Evolutionary conservation across 2,329 filamentous ascomycete species (phyloP).

Genomic region (Penicillium sp.): DNA sequence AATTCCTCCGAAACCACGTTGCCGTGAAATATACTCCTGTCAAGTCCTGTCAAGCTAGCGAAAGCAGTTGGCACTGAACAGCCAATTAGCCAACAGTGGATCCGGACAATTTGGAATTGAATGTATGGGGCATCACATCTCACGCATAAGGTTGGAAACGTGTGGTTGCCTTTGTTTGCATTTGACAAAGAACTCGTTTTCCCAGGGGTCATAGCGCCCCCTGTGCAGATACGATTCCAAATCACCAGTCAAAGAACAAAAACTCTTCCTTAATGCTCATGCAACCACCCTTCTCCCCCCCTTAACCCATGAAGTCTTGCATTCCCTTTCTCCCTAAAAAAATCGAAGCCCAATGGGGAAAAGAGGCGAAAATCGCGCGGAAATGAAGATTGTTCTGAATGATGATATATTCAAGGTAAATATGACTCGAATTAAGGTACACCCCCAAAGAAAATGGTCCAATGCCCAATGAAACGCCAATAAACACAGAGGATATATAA

Average conservation of each 20-base stretch:
- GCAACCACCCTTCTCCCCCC: neutral
- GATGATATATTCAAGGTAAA: neutral
- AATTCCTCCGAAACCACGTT: neutral
- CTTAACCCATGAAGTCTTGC: neutral
- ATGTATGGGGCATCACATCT: conserved; percentile 6
- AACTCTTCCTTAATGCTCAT: neutral
- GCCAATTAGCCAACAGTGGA: conserved; percentile 16
- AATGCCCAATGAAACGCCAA: neutral
- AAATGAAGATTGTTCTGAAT: neutral
- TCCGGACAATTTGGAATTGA: conserved; percentile 17
- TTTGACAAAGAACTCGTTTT: conserved; percentile 1
- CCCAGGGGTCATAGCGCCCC: conserved; percentile 4
- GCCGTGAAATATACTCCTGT: neutral
- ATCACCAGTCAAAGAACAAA: neutral
- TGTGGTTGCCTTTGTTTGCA: conserved; percentile 9
- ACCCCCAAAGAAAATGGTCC: neutral
- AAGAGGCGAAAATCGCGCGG: neutral
- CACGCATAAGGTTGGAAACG: conserved; percentile 2
- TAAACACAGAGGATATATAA: neutral
- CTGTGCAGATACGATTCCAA: conserved; percentile 14
- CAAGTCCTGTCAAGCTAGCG: neutral
- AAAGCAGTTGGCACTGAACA: neutral
- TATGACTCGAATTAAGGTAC: neutral
- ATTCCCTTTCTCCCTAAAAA: neutral
- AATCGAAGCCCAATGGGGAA: no score